Evolutionary conservation across 2,329 filamentous ascomycete genomes (phyloP).

Genomic region (Coniochaeta prunicola): DNA sequence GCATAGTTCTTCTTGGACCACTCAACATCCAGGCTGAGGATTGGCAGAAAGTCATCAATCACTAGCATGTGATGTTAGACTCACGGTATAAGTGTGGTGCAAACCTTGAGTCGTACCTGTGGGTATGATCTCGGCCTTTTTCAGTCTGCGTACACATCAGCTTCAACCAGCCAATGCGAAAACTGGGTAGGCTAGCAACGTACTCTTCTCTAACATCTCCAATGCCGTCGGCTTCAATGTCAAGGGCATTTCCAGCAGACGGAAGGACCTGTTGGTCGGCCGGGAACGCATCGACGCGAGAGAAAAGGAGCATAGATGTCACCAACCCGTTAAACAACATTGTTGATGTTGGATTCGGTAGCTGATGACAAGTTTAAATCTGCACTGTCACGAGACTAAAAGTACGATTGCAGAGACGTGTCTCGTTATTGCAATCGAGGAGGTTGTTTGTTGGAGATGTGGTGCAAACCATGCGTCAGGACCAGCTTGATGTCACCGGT

Average conservation of each 20-base stretch:
- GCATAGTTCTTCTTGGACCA: slow-evolving; percentile 33
- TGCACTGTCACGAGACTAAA: not conserved
- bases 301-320: not conserved
- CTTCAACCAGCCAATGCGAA: not conserved
- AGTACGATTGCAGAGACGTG: not conserved
- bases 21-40: slow-evolving; percentile 42
- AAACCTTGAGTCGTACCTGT: slow-evolving; percentile 7
- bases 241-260: not conserved
- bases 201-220: slow-evolving; percentile 6
- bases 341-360: not conserved
- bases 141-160: slow-evolving; percentile 9
- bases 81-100: not conserved
- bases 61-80: slow-evolving; percentile 28
- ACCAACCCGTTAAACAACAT: not conserved
- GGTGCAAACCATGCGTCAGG: not conserved
- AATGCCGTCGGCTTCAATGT: not conserved
- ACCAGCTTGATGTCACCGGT: not conserved
- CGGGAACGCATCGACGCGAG: not conserved
- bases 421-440: not conserved
- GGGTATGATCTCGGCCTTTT: slow-evolving; percentile 17
- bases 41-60: slow-evolving; percentile 51
- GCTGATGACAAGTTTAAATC: not conserved
- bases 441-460: not conserved
- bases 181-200: not conserved
- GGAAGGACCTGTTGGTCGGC: not conserved